Evolutionary conservation across 1,284 basidiomycete genomes (phyloP).

Genomic region (Boletellus deceptivus): DNA sequence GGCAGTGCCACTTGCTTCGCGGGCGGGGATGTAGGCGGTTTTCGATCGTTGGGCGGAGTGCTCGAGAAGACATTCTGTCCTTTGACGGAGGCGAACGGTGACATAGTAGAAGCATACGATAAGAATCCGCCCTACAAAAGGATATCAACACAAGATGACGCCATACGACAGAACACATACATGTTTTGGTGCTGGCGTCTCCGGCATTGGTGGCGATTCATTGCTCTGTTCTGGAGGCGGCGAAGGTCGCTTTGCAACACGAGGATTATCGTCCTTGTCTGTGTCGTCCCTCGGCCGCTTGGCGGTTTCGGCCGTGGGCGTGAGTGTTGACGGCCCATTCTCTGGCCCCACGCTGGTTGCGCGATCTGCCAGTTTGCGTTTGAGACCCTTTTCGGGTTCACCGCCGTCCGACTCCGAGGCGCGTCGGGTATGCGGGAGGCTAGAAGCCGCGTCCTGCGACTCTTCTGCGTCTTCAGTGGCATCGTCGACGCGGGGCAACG

Average conservation of each 20-base stretch:
- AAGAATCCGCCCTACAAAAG: conserved; percentile 58
- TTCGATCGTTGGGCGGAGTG: conserved; percentile 37
- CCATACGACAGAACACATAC: conserved; percentile 36
- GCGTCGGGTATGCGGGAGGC: conserved; percentile 29
- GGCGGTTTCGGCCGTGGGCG: conserved; percentile 18
- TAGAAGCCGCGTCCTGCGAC: conserved; percentile 26
- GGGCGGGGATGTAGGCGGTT: conserved; percentile 10
- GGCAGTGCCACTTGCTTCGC: conserved; percentile 18
- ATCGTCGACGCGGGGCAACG: conserved; percentile 26
- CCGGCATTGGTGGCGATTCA: conserved; percentile 22
- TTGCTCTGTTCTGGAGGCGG: conserved; percentile 59
- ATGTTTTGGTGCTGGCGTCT: conserved; percentile 42
- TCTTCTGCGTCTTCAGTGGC: conserved; percentile 21
- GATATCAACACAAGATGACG: conserved; percentile 8
- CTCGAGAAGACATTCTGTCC: conserved; percentile 60
- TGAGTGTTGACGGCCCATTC: conserved; percentile 11
- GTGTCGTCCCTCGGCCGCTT: conserved; percentile 36
- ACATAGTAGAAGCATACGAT: conserved; percentile 67
- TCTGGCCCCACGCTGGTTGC: conserved; percentile 39
- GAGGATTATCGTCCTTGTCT: conserved; percentile 37
- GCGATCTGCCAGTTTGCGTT: conserved; percentile 57
- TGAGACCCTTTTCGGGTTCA: conserved; percentile 57
- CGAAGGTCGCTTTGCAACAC: conserved; percentile 61
- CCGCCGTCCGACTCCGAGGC: conserved; percentile 32
- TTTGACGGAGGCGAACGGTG: conserved; percentile 67